Base-by-base conservation (phyloP, 2,329 filamentous ascomycete species). In the Penicillium palitans region DNA sequence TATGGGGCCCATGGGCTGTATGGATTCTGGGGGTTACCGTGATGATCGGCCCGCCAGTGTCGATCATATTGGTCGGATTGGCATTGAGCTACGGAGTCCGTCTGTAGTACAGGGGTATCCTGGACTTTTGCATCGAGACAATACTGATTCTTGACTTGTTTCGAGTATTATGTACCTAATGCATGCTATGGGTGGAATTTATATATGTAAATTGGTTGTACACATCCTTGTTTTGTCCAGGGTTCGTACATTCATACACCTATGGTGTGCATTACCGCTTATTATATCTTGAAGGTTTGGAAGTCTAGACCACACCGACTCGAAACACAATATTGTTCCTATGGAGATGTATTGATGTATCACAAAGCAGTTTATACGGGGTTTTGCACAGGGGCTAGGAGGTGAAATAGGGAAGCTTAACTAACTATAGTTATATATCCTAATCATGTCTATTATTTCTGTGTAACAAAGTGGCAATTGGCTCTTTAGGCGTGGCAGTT, bases 1-100 rank as follows among this genome's bases (percentile, higher is more conserved):
- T 44, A 52, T 52, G 54, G 54, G 24, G 40, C 12, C 17, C 27
- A 15, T 40, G 7, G 40, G 25, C 42, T 27, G 17, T 7, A 50
- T 44, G 17, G 40, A 56, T 15, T 45, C 54, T 57, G 54, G 47
- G 48, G 40, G 27, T 13, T 24, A 8, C 31, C 33, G 31, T 42
- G 46, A 35, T 50, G 54, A 52, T 56, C 54, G 39, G 29, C 54
- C 54, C 31, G 24, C 21, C 46, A 31, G 40, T 27, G 54, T 52
- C 47, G 54, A 57, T 57, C 54, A 52, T 40, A 39, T 13, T 41
- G 44, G 25, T 49, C 17, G 27, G 13, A 13, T 41, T 41, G 25
- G 15, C 4, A 21, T 35, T 24, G 19, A 5, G 13, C 19, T 24
- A 24, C 27, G 21, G 21, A 25, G n/a, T 12, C 4, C 9, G 3